Base-by-base conservation (phyloP, 83 land plant genomes). In the Isoetes engelmannii region DNA sequence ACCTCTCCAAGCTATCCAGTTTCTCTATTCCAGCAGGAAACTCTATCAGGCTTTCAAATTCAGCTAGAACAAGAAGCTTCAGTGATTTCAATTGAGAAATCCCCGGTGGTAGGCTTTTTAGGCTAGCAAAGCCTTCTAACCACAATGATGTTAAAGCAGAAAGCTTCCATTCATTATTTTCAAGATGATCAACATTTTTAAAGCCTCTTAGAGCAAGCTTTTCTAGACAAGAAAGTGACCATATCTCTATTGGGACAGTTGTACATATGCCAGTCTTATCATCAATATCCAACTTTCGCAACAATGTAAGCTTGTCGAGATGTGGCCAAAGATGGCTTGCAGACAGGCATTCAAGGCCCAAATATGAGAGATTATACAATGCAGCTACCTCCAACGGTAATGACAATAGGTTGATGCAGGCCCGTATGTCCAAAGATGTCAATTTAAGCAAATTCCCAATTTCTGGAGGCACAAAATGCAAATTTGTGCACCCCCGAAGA, bases 21-120 rank as follows among this genome's bases (percentile, higher is more conserved):
- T 59, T 18, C 1, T 42, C 62, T 19, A 59, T 59, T 18, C 62
- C 62, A 12, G 62, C 28, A 8, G 62, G 62, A 20, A 59, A 18
- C 62, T 59, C 62, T 8, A 37, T 59, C 10, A 59, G 62, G 62
- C 62, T 59, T 42, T 18, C 10, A 18, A 59, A 59, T 10, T 59
- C 62, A 59, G 62, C 1, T 42, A 59, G 62, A 12, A 18, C 62
- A 20, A 59, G 62, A 37, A 59, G 28, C 28, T 18, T 59, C 20
- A 59, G 4, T 42, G 62, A 59, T 1, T 18, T 59, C 28, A 59
- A 18, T 12, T 18, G 18, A 7, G 62, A 12, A 8, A 59, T 8
- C 62, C 28, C 62, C 3, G 62, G 28, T 12, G 62, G 62, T 42
- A 59, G 19, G 28, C 18, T 19, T 18, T 18, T 59, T 1, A 59